Evolutionary conservation across 192 early-diverging fungal species (phyloP).

Genomic region (Rhizophlyctis rosea): DNA sequence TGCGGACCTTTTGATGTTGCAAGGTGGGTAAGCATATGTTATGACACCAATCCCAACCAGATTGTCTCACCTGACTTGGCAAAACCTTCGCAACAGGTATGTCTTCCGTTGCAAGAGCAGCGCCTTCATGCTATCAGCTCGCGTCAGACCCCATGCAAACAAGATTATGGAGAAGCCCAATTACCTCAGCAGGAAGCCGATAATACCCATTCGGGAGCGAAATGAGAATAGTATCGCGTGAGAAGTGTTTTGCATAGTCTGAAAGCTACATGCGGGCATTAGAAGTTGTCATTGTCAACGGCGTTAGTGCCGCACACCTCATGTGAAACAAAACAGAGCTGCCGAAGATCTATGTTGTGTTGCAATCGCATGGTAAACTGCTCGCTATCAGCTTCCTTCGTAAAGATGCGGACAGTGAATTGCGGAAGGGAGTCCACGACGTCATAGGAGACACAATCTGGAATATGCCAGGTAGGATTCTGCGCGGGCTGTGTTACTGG

Average conservation of each 20-base stretch:
- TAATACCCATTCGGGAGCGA: constrained; percentile 16
- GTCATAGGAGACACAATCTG: constrained; percentile 5
- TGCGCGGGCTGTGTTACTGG: constrained; percentile 1
- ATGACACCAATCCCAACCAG: neutral
- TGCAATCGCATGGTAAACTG: neutral
- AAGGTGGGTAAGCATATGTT: neutral
- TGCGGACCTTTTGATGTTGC: constrained; percentile 1
- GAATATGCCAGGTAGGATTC: constrained; percentile 19
- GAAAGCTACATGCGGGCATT: constrained; percentile 1
- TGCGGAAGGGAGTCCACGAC: constrained; percentile 4
- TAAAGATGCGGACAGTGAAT: constrained; percentile 5
- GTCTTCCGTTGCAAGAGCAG: neutral
- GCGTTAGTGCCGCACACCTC: neutral
- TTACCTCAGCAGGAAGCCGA: neutral
- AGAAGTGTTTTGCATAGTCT: neutral
- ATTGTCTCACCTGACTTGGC: constrained; percentile 1
- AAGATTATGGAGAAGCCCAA: neutral
- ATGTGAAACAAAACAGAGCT: constrained; percentile 6
- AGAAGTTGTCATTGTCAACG: neutral
- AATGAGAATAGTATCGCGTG: constrained; percentile 11
- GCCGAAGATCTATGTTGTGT: neutral
- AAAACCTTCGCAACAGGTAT: constrained; percentile 11
- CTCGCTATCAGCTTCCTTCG: neutral
- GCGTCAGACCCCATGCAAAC: neutral
- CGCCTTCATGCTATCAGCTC: neutral